These are phyloP conservation scores for Capsella bursapastoris DNA, from an alignment of 345 rosid genomes.

Conservation along the genomic window DNA sequence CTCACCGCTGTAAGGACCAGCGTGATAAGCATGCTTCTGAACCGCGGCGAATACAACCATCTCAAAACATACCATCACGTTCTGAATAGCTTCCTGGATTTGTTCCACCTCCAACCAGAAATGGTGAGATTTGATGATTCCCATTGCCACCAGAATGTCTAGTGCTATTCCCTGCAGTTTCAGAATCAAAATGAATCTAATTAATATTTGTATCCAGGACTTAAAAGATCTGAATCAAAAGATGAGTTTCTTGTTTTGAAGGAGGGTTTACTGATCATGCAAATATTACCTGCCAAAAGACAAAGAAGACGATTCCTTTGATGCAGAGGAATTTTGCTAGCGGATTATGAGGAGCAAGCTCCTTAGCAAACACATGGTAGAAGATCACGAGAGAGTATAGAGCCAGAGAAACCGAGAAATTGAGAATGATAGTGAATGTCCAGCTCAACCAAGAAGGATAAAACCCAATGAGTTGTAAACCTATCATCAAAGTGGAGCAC, in stretches of 20 bases:
- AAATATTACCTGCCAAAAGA: conserved; percentile 93
- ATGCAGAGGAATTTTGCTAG: conserved; percentile 97
- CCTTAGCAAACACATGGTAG: conserved; percentile 96
- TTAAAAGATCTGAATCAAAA: not conserved
- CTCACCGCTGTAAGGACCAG: conserved; percentile 82
- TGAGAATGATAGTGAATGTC: conserved; percentile 88
- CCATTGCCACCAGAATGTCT: conserved; percentile 67
- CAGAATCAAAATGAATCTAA: not conserved
- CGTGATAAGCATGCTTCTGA: conserved; percentile 82
- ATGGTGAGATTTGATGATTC: conserved; percentile 78
- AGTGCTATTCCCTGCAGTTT: conserved; percentile 73
- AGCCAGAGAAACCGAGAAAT: conserved; percentile 86
- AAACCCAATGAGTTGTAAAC: conserved; percentile 61
- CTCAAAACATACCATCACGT: conserved; percentile 77
- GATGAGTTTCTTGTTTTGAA: not conserved
- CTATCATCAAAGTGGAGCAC: conserved; percentile 85
- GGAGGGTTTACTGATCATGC: not conserved
- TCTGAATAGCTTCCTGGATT: conserved; percentile 87
- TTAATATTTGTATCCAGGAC: not conserved
- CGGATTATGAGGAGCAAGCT: conserved; percentile 89
- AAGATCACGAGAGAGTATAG: conserved; percentile 82
- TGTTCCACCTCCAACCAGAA: conserved; percentile 96
- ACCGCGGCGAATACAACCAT: conserved; percentile 92
- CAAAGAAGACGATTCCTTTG: conserved; percentile 96
- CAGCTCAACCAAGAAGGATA: conserved; percentile 97